Conservation (phyloP, 2,329 filamentous ascomycete genomes). For the Colletotrichum sp. region DNA sequence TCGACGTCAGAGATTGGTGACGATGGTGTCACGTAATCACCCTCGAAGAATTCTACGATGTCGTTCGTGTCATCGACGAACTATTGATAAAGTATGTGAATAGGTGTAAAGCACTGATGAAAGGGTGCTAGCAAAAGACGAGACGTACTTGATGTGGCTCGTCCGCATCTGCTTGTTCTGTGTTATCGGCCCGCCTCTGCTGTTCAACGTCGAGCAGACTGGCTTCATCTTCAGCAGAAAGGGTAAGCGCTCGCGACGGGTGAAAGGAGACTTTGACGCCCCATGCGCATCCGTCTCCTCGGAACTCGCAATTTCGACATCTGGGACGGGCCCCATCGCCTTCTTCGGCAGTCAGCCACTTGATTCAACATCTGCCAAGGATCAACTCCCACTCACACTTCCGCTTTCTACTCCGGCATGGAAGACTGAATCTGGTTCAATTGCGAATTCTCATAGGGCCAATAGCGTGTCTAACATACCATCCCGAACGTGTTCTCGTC, state of each 20-base stretch:
- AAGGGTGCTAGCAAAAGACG: neutral
- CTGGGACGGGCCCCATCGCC: neutral
- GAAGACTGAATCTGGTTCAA: neutral
- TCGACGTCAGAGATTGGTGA: neutral
- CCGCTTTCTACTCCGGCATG: neutral
- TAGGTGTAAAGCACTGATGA: neutral
- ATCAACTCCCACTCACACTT: neutral
- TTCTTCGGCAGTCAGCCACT: neutral
- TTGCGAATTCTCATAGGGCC: neutral
- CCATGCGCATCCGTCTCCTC: neutral
- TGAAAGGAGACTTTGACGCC: slow-evolving; percentile 5
- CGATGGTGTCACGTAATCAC: neutral
- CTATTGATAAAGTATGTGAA: neutral
- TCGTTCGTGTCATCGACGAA: neutral
- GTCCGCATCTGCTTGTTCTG: neutral
- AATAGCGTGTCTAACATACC: neutral
- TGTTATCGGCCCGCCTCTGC: neutral
- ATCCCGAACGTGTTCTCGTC: neutral
- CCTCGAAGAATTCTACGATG: neutral
- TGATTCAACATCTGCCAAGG: neutral
- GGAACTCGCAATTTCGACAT: neutral
- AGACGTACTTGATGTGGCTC: neutral
- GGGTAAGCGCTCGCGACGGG: neutral
- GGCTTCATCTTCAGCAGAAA: neutral
- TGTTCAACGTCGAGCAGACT: neutral